Evolutionary conservation across 371 early-diverging fungal genomes (phyloP).

Genomic region (Nosema muscidifuracis): DNA sequence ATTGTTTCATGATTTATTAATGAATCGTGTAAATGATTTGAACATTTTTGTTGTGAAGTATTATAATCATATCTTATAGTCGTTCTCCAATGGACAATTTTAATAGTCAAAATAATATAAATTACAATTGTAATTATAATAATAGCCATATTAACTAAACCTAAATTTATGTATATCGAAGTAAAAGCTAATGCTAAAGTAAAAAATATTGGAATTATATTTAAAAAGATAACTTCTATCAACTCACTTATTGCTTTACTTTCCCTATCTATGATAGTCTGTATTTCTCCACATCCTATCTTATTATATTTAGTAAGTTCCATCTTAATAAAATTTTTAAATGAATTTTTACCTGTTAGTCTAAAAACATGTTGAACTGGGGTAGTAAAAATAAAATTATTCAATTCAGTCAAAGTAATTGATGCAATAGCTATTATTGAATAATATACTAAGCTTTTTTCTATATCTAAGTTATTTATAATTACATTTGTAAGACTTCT

Average conservation of each 20-base stretch:
- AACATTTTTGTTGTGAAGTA: slow-evolving; percentile 31
- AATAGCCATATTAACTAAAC: slow-evolving; percentile 27
- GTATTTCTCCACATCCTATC: slow-evolving; percentile 53
- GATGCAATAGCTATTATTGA: slow-evolving; percentile 20
- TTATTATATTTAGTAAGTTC: slow-evolving; percentile 31
- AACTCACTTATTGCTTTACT: slow-evolving; percentile 57
- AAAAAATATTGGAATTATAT: slow-evolving; percentile 43
- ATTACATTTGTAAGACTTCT: neutral
- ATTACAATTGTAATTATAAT: slow-evolving; percentile 33
- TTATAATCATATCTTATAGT: slow-evolving; percentile 49
- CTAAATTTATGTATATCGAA: slow-evolving; percentile 14
- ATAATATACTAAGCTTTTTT: neutral
- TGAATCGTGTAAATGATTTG: slow-evolving; percentile 46
- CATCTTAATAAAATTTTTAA: slow-evolving; percentile 50
- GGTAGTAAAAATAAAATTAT: slow-evolving; percentile 39
- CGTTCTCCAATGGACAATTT: slow-evolving; percentile 57
- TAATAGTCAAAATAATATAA: slow-evolving; percentile 49
- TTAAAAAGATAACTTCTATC: slow-evolving; percentile 53
- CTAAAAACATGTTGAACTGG: slow-evolving; percentile 52
- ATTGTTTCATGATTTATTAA: slow-evolving; percentile 58
- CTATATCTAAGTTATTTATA: neutral
- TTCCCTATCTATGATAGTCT: slow-evolving; percentile 48
- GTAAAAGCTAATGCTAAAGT: slow-evolving; percentile 3
- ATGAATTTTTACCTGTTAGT: slow-evolving; percentile 37
- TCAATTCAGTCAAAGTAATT: slow-evolving; percentile 36